Conservation (phyloP, 1,284 basidiomycete genomes). For the Marasmius sp. region DNA sequence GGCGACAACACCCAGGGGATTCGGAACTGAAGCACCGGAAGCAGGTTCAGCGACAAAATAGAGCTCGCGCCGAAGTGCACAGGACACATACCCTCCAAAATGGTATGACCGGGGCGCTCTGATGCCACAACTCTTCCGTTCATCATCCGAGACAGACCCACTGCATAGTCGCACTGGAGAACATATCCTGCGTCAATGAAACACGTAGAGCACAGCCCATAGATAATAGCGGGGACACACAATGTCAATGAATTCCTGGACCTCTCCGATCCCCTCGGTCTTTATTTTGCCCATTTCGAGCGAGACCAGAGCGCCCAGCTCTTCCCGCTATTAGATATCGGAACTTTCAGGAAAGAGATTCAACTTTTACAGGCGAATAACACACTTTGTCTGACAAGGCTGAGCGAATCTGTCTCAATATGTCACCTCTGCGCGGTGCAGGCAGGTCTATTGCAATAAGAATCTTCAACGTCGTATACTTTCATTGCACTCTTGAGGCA, state of each 20-base stretch:
- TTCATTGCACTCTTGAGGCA: constrained; percentile 2
- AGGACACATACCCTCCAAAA: constrained; percentile 70
- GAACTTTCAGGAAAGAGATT: constrained; percentile 7
- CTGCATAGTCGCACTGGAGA: constrained; percentile 53
- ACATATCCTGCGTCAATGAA: constrained; percentile 3
- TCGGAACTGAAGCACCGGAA: constrained; percentile 64
- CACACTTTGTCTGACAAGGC: constrained; percentile 77
- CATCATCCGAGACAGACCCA: constrained; percentile 91
- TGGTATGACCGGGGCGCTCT: constrained; percentile 87
- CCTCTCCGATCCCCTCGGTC: constrained; percentile 91
- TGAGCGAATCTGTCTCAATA: constrained; percentile 85
- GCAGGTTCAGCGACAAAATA: neutral
- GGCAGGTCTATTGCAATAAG: constrained; percentile 52
- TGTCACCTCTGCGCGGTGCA: constrained; percentile 85
- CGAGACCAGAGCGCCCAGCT: constrained; percentile 80
- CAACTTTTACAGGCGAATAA: neutral
- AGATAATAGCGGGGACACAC: constrained; percentile 37
- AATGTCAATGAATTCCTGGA: constrained; percentile 94
- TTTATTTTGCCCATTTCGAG: constrained; percentile 97
- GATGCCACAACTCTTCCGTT: constrained; percentile 84
- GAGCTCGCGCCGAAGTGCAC: neutral
- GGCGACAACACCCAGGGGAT: constrained; percentile 91
- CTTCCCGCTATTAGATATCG: constrained; percentile 55
- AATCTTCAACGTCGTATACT: neutral
- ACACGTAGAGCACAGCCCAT: neutral